These are phyloP conservation scores for Fusarium siculi DNA, from an alignment of 2,329 filamentous ascomycete genomes.

Conservation along the genomic window DNA sequence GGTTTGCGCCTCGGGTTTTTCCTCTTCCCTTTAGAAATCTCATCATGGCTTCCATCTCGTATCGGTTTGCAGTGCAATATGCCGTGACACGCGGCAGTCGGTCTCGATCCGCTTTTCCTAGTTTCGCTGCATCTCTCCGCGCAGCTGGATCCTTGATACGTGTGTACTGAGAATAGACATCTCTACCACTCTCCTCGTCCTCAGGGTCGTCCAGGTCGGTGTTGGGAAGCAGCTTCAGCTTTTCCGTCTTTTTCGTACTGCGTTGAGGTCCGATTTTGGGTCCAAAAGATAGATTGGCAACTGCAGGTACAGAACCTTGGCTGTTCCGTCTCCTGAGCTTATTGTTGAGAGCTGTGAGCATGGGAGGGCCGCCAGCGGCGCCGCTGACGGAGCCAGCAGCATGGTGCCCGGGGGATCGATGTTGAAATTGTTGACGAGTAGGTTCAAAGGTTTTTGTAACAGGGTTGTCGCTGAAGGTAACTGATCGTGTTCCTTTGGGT, in stretches of 20 bases:
- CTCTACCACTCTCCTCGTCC: slow-evolving; percentile 89
- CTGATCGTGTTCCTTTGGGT: slow-evolving; percentile 66
- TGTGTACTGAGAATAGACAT: slow-evolving; percentile 98
- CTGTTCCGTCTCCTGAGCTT: slow-evolving; percentile 89
- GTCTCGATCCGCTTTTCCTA: slow-evolving; percentile 93
- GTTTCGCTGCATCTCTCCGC: slow-evolving; percentile 85
- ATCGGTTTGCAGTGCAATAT: slow-evolving; percentile 93
- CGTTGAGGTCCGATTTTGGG: slow-evolving; percentile 92
- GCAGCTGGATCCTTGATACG: slow-evolving; percentile 97
- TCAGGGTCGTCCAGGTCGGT: slow-evolving; percentile 83
- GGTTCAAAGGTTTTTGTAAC: slow-evolving; percentile 70
- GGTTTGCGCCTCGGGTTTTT: slow-evolving; percentile 80
- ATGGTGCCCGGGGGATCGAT: slow-evolving; percentile 47
- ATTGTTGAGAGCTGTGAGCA: slow-evolving; percentile 84
- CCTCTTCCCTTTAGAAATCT: slow-evolving; percentile 88
- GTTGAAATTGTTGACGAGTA: slow-evolving; percentile 45
- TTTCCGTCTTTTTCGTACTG: slow-evolving; percentile 95
- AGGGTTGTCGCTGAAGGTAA: slow-evolving; percentile 81
- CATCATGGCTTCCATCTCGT: slow-evolving; percentile 89
- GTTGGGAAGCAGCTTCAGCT: slow-evolving; percentile 95
- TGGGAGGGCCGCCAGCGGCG: slow-evolving; percentile 59
- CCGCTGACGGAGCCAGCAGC: slow-evolving; percentile 43
- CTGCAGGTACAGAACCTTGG: slow-evolving; percentile 65
- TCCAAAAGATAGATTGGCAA: slow-evolving; percentile 49
- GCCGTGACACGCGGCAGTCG: slow-evolving; percentile 91